Base-by-base conservation (phyloP, 768 basidiomycete species). In the Suillus fuscotomentosus region DNA sequence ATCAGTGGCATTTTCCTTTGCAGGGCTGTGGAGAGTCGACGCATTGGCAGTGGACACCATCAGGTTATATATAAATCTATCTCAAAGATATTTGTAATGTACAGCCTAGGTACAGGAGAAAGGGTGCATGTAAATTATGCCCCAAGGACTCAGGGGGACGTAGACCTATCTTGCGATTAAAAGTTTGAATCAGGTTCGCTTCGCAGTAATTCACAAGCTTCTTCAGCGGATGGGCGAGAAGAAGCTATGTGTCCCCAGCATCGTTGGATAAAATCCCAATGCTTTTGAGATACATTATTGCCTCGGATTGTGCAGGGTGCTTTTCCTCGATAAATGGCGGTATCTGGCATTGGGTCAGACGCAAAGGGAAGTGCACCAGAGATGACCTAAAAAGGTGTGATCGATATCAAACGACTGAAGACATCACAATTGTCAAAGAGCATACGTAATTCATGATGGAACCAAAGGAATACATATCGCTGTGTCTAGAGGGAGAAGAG, bases 381-480 rank as follows among this genome's bases (percentile, higher is more conserved):
- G 39, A 57, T 39, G 24, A 57, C 56, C 56, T 57, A 13, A 57
- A 41, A 41, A 41, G 39, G 39, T 27, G n/a, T 20, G 56, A 41
- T 27, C 13, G 22, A 24, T 50, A 50, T 50, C 4, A 41, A 41
- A 57, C 3, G 24, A 14, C 17, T 41, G 39, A 15, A 41, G 24
- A 27, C 4, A 20, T 20, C 24, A 9, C 24, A 20, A 10, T 9
- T 14, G 24, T 20, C 13, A 41, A 24, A 11, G 15, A 27, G 5
- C 56, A 27, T 57, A 57, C 56, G 13, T 57, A 57, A 41, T 57
- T 57, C 56, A 57, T 41, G 39, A 57, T 57, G 39, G 39, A 27
- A 24, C 56, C 56, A 41, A 57, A 57, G 56, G 56, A 41, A 24
- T 57, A 57, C 39, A 57, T 57, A 41, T 57, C 56, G 17, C 56